These are phyloP conservation scores for Pseudogymnoascus sp. DNA, from an alignment of 2,329 filamentous ascomycete species.

Conservation along the genomic window DNA sequence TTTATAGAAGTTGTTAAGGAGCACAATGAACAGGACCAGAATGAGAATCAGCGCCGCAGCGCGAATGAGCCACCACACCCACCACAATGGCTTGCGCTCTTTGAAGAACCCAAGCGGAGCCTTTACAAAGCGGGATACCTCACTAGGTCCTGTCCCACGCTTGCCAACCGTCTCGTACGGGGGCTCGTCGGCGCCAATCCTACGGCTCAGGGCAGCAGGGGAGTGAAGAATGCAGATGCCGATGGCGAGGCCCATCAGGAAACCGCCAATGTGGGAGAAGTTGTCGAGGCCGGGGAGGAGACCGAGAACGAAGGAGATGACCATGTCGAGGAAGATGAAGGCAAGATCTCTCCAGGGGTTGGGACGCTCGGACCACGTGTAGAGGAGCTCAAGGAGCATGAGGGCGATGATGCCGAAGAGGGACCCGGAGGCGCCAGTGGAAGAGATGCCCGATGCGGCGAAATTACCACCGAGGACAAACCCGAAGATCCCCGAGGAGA, in stretches of 20 bases:
- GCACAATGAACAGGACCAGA: constrained; percentile 73
- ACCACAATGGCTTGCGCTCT: constrained; percentile 87
- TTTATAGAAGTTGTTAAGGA: constrained; percentile 86
- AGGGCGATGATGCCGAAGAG: constrained; percentile 90
- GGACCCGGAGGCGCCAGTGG: constrained; percentile 80
- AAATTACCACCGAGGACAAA: constrained; percentile 94
- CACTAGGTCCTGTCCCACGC: constrained; percentile 30
- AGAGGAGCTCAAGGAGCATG: constrained; percentile 79
- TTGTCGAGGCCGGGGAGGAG: constrained; percentile 91
- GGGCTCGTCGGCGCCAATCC: constrained; percentile 59
- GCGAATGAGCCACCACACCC: constrained; percentile 91
- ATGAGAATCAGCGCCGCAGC: constrained; percentile 70
- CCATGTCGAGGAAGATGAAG: constrained; percentile 76
- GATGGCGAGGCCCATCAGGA: constrained; percentile 80
- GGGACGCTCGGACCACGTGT: constrained; percentile 76
- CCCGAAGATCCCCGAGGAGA: constrained; percentile 87
- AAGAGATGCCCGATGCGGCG: constrained; percentile 70
- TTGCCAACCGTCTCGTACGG: constrained; percentile 62
- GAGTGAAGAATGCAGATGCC: constrained; percentile 85
- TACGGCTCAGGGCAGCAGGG: constrained; percentile 66
- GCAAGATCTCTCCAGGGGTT: constrained; percentile 75
- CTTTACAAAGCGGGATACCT: constrained; percentile 41
- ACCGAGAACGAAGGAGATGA: constrained; percentile 85
- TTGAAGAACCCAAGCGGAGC: constrained; percentile 76
- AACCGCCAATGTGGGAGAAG: constrained; percentile 94